Base-by-base conservation (phyloP, 1,284 basidiomycete genomes). In the Veloporphyrellus conicus region DNA sequence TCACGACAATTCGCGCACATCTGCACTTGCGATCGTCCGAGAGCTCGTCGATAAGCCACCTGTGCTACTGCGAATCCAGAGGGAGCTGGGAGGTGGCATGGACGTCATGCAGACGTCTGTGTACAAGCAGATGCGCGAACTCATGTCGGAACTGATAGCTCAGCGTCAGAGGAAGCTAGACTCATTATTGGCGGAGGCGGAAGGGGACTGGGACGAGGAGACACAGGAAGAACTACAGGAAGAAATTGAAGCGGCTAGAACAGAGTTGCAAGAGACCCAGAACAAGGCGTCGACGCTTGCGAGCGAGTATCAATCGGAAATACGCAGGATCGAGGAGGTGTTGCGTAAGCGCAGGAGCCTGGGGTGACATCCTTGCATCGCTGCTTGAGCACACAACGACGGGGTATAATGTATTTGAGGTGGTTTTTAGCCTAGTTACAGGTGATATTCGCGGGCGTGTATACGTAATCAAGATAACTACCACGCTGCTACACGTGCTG, bases 81-180 rank as follows among this genome's bases (percentile, higher is more conserved):
- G 47, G 11, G 73, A 75, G 50, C 48, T 75, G 1, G 71, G 68
- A 18, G 53, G 59, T 1, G 57, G 58, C 11, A 58, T 61, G 51
- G 60, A 65, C 46, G 60, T 73, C 38, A 60, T 60, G 34, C 57
- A 73, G 45, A 72, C 72, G 2, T 56, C 60, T 22, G 57, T 62
- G 7, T 68, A 51, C 48, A 64, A 44, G 45, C 64, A 56, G 28
- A 61, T 64, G 4, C 45, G 52, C 18, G 58, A 53, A 19, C 42
- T 61, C 0, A 60, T 64, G 50, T 50, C 46, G 44, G 62, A 64
- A 11, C 54, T 69, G 23, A 67, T 68, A 16, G 44, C 54, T 41
- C 64, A 66, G 27, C 67, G 72, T 36, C 61, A 66, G 36, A 56
- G 60, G 39, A 73, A 72, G 48, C 54, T 76, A 53, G 54, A 57